Evolutionary conservation across 306 rosid genomes (phyloP).

Genomic region (Mucuna pruriens): DNA sequence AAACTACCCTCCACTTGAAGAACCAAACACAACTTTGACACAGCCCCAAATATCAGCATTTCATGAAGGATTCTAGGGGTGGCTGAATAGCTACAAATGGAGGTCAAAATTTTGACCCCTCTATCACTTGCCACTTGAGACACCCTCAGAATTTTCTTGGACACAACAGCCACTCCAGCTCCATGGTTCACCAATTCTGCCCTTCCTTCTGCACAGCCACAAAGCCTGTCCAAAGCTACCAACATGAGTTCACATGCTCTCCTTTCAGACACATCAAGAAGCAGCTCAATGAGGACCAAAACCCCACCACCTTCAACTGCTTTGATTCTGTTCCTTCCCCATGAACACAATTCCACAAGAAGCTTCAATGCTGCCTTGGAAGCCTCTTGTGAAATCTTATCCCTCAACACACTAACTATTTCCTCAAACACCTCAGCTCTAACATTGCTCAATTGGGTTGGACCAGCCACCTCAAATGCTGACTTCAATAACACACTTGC

Average conservation of each 20-base stretch:
- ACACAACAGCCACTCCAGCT: conserved; percentile 66
- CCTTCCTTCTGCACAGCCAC: conserved; percentile 73
- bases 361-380: conserved; percentile 63
- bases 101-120: conserved; percentile 62
- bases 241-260: conserved; percentile 57
- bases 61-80: conserved; percentile 59
- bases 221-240: conserved; percentile 58
- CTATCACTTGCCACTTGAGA: conserved; percentile 63
- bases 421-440: conserved; percentile 43
- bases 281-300: conserved; percentile 54
- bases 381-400: conserved; percentile 52
- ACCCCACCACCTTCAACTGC: conserved; percentile 62
- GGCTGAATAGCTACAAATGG: conserved; percentile 58
- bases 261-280: conserved; percentile 43
- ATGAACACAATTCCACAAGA: conserved; percentile 57
- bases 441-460: conserved; percentile 50
- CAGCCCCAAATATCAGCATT: conserved; percentile 65
- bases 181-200: conserved; percentile 62
- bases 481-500: conserved; percentile 56
- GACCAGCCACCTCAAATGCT: conserved; percentile 53
- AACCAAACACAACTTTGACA: conserved; percentile 72
- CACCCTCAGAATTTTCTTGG: conserved; percentile 72
- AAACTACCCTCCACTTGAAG: conserved; percentile 54
- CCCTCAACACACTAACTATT: conserved; percentile 39
- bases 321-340: conserved; percentile 73